These are phyloP conservation scores for Verticillium albo-atrum DNA, from an alignment of 2,329 filamentous ascomycete species.

Conservation along the genomic window DNA sequence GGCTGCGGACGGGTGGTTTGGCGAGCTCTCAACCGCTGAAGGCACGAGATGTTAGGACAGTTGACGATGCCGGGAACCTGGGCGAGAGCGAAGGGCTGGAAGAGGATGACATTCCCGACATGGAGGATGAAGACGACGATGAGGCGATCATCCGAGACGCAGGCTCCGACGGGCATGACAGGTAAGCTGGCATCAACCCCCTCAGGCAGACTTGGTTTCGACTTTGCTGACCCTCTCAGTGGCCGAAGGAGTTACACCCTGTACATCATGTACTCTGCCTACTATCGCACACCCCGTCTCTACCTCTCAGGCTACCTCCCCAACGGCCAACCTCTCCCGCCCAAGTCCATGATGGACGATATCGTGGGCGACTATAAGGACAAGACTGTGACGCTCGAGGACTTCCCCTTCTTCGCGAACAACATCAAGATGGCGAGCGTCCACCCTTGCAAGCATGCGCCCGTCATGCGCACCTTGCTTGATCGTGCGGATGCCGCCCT, in stretches of 20 bases:
- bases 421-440: constrained; percentile 94
- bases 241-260: constrained; percentile 91
- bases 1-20: constrained; percentile 82
- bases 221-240: constrained; percentile 36
- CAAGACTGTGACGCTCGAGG: constrained; percentile 96
- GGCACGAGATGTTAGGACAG: constrained; percentile 76
- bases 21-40: constrained; percentile 71
- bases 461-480: constrained; percentile 95
- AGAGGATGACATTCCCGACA: constrained; percentile 86
- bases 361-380: constrained; percentile 96
- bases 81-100: constrained; percentile 67
- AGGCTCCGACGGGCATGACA: constrained; percentile 39
- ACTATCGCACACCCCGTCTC: constrained; percentile 91
- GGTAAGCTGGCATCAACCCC: constrained; percentile 26
- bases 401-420: constrained; percentile 91
- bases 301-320: constrained; percentile 89
- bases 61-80: constrained; percentile 85
- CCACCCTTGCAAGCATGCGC: constrained; percentile 94
- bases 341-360: constrained; percentile 90
- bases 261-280: constrained; percentile 96
- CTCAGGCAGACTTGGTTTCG: too few relatives aligned
- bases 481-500: constrained; percentile 92
- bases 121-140: constrained; percentile 96
- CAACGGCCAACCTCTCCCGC: constrained; percentile 74
- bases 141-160: constrained; percentile 91